Conservation (phyloP, 129 eudicot species). For the Artemisia tridentata region DNA sequence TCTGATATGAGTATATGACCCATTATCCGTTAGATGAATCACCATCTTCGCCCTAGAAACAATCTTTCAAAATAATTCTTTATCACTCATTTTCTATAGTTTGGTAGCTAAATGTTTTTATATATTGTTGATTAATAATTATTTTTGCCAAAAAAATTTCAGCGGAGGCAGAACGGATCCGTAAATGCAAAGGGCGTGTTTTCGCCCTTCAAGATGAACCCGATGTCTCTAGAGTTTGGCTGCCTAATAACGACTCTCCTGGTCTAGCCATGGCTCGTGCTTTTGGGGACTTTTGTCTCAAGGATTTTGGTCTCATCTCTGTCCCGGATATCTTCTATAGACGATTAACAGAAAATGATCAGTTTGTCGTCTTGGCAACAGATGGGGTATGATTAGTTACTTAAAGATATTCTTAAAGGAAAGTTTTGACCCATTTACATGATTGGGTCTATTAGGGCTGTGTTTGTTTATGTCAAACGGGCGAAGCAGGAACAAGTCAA, state of each 20-base stretch:
- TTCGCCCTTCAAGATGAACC: conserved; percentile 91
- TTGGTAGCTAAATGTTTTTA: neutral
- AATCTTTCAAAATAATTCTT: neutral
- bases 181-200: conserved; percentile 82
- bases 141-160: neutral
- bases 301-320: conserved; percentile 82
- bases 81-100: neutral
- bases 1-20: neutral
- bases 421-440: neutral
- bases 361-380: conserved; percentile 76
- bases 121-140: neutral
- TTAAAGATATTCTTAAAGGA: neutral
- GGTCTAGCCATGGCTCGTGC: conserved; percentile 99
- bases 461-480: too few relatives aligned
- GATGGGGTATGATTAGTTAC: conserved; percentile 61
- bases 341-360: conserved; percentile 64
- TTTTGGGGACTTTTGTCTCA: conserved; percentile 88
- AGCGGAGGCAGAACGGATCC: conserved; percentile 87
- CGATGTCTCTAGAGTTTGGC: conserved; percentile 82
- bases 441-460: too few relatives aligned
- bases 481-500: too few relatives aligned
- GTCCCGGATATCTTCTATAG: conserved; percentile 72
- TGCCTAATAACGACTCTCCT: conserved; percentile 79
- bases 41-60: too few relatives aligned
- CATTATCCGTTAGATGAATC: neutral